Evolutionary conservation across 75 land plant species (phyloP).

Genomic region (Larix kaempferi): DNA sequence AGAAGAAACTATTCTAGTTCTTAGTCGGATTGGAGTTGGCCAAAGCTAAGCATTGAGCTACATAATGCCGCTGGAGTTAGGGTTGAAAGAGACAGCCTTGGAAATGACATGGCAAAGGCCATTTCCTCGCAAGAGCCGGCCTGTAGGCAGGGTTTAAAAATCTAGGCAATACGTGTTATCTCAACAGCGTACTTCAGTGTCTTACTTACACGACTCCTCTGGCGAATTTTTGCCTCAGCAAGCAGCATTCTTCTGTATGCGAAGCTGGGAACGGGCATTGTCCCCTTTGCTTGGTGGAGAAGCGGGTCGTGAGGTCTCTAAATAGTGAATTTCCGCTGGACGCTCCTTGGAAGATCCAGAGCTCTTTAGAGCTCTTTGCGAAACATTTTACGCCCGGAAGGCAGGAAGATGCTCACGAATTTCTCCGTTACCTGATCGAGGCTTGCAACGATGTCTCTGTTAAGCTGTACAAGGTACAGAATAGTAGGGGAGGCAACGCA

Average conservation of each 20-base stretch:
- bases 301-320: conserved; percentile 58
- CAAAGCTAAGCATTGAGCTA: too few species aligned
- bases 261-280: conserved; percentile 44
- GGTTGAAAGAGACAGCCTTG: conserved; percentile 13
- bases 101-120: conserved; percentile 53
- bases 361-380: conserved; percentile 53
- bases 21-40: too few species aligned
- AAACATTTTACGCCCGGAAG: conserved; percentile 75
- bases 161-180: conserved; percentile 90
- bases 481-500: conserved; percentile 1
- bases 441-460: conserved; percentile 78
- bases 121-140: conserved; percentile 38
- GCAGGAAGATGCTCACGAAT: conserved; percentile 99
- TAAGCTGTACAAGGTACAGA: conserved; percentile 50
- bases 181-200: conserved; percentile 97
- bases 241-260: conserved; percentile 63
- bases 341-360: conserved; percentile 60
- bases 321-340: conserved; percentile 42
- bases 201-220: conserved; percentile 96
- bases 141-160: conserved; percentile 78
- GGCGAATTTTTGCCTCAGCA: conserved; percentile 78
- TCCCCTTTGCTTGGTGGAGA: conserved; percentile 85
- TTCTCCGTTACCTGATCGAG: conserved; percentile 88
- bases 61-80: background rate
- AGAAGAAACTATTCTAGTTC: too few species aligned